Base-by-base conservation (phyloP, 1,139 yeast species). In the Yamadazyma jaroonii region DNA sequence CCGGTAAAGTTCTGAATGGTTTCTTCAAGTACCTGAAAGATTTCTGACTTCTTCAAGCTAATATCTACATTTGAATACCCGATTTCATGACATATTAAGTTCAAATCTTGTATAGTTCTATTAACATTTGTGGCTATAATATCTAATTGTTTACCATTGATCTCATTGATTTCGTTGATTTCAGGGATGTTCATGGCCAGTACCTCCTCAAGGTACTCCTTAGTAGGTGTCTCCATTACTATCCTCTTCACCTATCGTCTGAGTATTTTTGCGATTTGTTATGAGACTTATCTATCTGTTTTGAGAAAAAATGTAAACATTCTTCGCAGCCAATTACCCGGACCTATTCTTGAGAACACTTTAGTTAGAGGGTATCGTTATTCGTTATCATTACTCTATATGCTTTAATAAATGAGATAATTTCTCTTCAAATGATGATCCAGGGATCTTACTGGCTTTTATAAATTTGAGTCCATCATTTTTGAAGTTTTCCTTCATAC, bases 11-110 rank as follows among this genome's bases (percentile, higher is more conserved):
- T 59, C 9, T 52, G 36, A 12, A 71, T 68, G 8, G 74, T 66
- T 21, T 64, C 65, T 35, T 67, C 65, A n/a, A 72, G 61, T 4
- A 59, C 64, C 12, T 49, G 57, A 41, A 69, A 70, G 25, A 71
- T 67, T 40, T 70, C 69, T 7, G 63, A 44, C 42, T 66, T 65
- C 44, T 68, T 69, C 14, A 48, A 46, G 3, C 62, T 38, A 9
- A 65, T 62, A 40, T 72, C 74, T 3, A 48, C 41, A 2, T 56
- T 39, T 1, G 70, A 52, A 48, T 62, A 71, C 2, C 77, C 77
- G 17, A 72, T 71, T 35, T 57, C 57, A 31, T 52, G 51, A 43
- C 69, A 71, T 9, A 66, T 61, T 1, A 37, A 34, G 39, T 61
- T 58, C 31, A 71, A 51, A 26, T 66, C 68, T 23, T 50, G 52